These are phyloP conservation scores for Clarireedia sp. DNA, from an alignment of 2,329 filamentous ascomycete genomes.

Conservation along the genomic window DNA sequence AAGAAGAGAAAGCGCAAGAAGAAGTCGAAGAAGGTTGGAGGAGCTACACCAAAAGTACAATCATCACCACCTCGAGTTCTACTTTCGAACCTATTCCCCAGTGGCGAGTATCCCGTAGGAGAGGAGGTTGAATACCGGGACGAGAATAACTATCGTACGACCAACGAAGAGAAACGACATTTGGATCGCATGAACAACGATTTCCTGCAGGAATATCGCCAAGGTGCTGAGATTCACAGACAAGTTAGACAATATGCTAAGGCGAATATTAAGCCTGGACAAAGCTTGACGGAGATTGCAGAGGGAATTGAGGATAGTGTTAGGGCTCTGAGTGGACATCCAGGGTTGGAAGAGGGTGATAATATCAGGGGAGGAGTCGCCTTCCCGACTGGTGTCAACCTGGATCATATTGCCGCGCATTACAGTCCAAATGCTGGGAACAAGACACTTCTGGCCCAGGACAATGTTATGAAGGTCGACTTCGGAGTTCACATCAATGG, in stretches of 20 bases:
- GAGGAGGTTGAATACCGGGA: constrained; percentile 71
- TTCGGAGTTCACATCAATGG: constrained; percentile 66
- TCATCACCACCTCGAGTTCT: constrained; percentile 69
- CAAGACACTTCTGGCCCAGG: constrained; percentile 58
- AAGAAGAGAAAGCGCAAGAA: constrained; percentile 67
- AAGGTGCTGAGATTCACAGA: constrained; percentile 81
- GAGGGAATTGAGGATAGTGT: constrained; percentile 83
- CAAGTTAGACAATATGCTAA: constrained; percentile 80
- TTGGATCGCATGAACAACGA: constrained; percentile 73
- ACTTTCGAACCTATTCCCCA: constrained; percentile 66
- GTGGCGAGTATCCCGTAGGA: constrained; percentile 65
- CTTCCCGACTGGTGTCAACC: constrained; percentile 75
- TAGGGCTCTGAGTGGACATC: constrained; percentile 66
- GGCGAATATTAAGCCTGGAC: constrained; percentile 72
- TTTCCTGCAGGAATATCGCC: constrained; percentile 72
- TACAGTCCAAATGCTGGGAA: constrained; percentile 84
- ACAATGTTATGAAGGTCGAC: constrained; percentile 68
- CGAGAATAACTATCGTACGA: constrained; percentile 73
- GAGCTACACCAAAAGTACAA: constrained; percentile 55
- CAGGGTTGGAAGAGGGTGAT: constrained; percentile 70
- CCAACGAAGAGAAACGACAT: constrained; percentile 76
- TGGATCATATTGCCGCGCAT: constrained; percentile 81
- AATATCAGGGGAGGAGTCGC: constrained; percentile 73
- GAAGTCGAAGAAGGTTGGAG: constrained; percentile 69
- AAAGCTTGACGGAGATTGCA: constrained; percentile 72